A percentile compares a stretch with the other conserved stretches of the same genome.
Conservation (phyloP, 1,284 basidiomycete species). For the Golubevia sp. region DNA sequence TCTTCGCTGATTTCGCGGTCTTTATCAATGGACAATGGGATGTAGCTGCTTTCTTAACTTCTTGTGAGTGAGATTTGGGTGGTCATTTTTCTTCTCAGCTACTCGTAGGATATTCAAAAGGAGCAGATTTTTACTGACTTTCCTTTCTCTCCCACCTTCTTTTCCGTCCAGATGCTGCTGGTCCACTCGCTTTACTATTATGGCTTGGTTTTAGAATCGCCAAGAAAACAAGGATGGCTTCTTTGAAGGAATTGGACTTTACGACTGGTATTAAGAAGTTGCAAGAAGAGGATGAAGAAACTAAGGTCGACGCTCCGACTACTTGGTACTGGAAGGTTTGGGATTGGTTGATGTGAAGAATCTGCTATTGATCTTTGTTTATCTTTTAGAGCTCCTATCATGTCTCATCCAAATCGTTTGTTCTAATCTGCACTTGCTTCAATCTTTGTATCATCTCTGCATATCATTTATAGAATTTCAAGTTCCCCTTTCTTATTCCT, state of each 20-base stretch:
- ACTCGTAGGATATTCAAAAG: neutral
- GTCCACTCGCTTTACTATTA: neutral
- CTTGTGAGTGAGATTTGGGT: neutral
- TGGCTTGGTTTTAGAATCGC: neutral
- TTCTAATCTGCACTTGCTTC: too few species aligned
- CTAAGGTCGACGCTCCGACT: neutral
- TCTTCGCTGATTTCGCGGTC: neutral
- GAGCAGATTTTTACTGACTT: neutral
- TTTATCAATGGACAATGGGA: neutral
- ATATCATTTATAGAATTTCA: too few species aligned
- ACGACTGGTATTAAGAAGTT: neutral
- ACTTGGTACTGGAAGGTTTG: neutral
- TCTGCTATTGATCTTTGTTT: too few species aligned
- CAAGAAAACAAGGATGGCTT: neutral
- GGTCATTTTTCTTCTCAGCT: neutral
- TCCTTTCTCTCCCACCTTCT: neutral
- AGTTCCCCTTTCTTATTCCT: too few species aligned
- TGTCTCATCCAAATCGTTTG: too few species aligned
- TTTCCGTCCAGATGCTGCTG: neutral
- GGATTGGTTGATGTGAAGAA: too few species aligned
- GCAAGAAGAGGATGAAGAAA: conserved; percentile 2
- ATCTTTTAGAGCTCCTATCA: too few species aligned
- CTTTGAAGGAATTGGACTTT: conserved; percentile 3
- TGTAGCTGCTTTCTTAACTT: neutral
- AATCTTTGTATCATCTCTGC: too few species aligned